Conservation (phyloP, 768 basidiomycete species). For the Podaxis sp. region DNA sequence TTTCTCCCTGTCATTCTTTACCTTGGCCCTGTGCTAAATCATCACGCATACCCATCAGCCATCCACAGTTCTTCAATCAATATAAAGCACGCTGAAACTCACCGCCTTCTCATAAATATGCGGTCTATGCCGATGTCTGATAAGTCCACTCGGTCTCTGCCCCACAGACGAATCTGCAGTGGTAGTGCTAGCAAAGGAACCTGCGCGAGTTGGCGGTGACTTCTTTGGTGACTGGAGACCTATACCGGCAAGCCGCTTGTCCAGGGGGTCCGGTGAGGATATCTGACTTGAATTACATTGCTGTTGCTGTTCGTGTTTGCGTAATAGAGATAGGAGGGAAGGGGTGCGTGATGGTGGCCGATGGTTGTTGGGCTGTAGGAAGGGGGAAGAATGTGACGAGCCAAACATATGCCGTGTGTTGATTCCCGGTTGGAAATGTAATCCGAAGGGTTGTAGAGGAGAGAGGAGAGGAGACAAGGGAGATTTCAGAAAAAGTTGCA, state of each 20-base stretch:
- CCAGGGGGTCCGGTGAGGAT: constrained; percentile 1
- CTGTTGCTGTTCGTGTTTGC: background rate
- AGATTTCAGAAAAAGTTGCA: background rate
- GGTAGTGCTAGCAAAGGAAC: background rate
- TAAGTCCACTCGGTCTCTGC: background rate
- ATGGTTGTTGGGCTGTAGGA: background rate
- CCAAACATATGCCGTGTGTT: background rate
- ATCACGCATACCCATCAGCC: background rate
- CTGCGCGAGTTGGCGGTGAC: constrained; percentile 2
- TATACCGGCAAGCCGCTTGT: constrained; percentile 2
- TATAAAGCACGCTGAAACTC: background rate
- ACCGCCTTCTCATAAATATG: constrained; percentile 9
- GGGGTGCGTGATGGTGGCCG: constrained; percentile 7
- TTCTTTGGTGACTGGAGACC: background rate
- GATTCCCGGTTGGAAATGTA: background rate
- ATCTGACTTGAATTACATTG: background rate
- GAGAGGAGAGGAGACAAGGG: background rate
- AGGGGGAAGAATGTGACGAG: background rate
- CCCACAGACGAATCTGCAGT: background rate
- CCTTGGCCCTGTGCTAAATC: constrained; percentile 3
- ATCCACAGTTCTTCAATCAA: background rate
- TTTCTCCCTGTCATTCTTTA: constrained; percentile 5
- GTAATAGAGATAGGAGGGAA: constrained; percentile 5
- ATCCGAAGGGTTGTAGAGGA: background rate
- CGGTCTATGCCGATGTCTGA: constrained; percentile 9